phyloP scores from a whole-genome alignment of 805 yeast species.

The Myxozyma geophila region DNA sequence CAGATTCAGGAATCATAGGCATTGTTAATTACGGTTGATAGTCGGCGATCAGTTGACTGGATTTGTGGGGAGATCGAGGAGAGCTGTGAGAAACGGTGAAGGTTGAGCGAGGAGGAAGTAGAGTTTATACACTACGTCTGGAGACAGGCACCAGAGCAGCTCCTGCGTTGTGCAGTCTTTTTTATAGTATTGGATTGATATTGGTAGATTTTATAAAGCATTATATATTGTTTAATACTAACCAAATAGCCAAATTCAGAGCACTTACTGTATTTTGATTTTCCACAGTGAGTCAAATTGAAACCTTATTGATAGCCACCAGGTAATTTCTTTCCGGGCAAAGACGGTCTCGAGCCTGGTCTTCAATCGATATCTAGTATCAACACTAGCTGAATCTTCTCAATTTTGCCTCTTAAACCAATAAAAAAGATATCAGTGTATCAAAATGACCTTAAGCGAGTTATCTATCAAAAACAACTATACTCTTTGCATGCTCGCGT shows the following conservation, averaged over 20 bases:
- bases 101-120: conserved; percentile 1
- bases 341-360: background rate
- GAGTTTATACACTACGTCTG: background rate
- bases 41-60: background rate
- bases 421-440: background rate
- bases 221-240: too few relatives aligned
- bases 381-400: too few relatives aligned
- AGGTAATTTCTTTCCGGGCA: background rate
- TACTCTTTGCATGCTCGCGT: conserved; percentile 73
- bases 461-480: conserved; percentile 17
- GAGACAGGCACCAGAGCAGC: background rate
- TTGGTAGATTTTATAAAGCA: too few relatives aligned
- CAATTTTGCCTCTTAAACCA: too few relatives aligned
- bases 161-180: background rate
- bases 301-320: conserved; percentile 4
- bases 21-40: background rate
- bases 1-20: conserved; percentile 16
- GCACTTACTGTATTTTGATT: background rate
- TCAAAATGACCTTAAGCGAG: background rate
- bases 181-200: background rate
- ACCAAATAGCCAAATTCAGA: too few relatives aligned
- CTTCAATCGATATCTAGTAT: background rate
- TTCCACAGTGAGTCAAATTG: conserved; percentile 1
- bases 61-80: background rate
- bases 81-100: background rate